Evolutionary conservation across 208 protist genomes (phyloP), one percentile per base, ranked within the genome.

Genomic region (Trypanosoma platydactyli): DNA sequence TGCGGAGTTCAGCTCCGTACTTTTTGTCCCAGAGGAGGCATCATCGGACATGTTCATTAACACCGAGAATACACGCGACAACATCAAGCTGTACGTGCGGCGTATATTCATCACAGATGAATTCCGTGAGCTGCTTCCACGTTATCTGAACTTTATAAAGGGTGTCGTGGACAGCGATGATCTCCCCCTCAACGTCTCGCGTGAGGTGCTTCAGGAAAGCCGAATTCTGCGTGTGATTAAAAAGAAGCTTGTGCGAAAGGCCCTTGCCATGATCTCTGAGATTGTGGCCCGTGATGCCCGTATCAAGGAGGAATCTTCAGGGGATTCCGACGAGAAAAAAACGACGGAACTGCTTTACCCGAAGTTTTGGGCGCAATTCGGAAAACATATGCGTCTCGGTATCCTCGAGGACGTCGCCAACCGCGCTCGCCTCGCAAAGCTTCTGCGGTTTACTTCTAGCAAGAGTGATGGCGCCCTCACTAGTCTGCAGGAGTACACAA

Each of bases 91-190:
- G 5, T 99, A 99, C 87, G 98, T 99, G 22, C 94, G 97, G 53
- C 91, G 98, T 49, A 98, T 99, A 11, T 99, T 99, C 80, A 99
- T 99, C 83, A 99, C 83, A 25, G 98, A 99, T 73, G 92, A 99
- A 59, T 97, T 97, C 65, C 84, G 96, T 46, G 98, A 99, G 64
- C 71, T 98, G 16, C 81, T 99, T 61, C 98, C 97, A 18, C 80
- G 84, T 51, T 99, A 98, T 64, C 85, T 99, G 16, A 88, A 78
- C 70, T 99, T 99, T 67, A 75, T 99, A 44, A 86, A 85, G 49
- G 99, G 99, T 71, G 88, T 99, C 27, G 98, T 99, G 9, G 99
- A 99, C 83, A 98, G 94, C 68, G 97, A 99, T 45, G 98, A 99
- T 75, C 80, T 99, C n/a, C 98, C 98, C 33, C 88, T 99, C 24